Evolutionary conservation across 768 basidiomycete species (phyloP), one percentile per base, ranked within the genome.

Genomic region (Tulasnella sp.): DNA sequence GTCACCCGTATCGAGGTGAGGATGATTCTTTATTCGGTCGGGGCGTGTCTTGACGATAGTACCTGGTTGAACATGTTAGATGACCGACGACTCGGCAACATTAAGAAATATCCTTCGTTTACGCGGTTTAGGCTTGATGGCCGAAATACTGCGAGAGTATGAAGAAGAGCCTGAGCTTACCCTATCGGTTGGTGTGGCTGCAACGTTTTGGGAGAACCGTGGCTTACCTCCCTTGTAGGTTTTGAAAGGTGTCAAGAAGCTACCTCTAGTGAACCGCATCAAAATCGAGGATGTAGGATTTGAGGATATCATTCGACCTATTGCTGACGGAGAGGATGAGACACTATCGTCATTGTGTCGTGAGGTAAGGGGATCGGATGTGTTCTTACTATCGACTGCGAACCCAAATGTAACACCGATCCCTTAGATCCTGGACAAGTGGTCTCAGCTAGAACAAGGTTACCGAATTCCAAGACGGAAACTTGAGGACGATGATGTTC

Each of bases 41-140:
- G 22, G 52, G 52, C 4, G 52, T 11, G 52, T 59, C 52, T 4
- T 12, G 65, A 52, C 11, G 19, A 29, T 14, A 16, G 74, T 22
- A 41, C 16, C 3, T 32, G 12, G 42, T 62, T 36, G 14, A 41
- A 63, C 12, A 35, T 32, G 34, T 59, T 3, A 96, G 95, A 88
- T 96, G 72, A 96, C 96, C 1, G 88, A 90, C 42, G 93, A 96
- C 74, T 84, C 87, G 59, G 83, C 87, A 0, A 88, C 93, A 14
- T 82, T 94, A 32, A 84, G 92, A 36, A 88, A 94, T 78, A 84
- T 98, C 64, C 90, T 97, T 87, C 90, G 94, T 5, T 82, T 98
- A 77, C 93, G 97, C 78, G 95, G 95, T 1, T 92, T 95, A 79
- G 91, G 90, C 80, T 82, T 95, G 17, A 95, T 98, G 93, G 89